Conservation (phyloP, 306 rosid genomes). For the Medicago truncatula region DNA sequence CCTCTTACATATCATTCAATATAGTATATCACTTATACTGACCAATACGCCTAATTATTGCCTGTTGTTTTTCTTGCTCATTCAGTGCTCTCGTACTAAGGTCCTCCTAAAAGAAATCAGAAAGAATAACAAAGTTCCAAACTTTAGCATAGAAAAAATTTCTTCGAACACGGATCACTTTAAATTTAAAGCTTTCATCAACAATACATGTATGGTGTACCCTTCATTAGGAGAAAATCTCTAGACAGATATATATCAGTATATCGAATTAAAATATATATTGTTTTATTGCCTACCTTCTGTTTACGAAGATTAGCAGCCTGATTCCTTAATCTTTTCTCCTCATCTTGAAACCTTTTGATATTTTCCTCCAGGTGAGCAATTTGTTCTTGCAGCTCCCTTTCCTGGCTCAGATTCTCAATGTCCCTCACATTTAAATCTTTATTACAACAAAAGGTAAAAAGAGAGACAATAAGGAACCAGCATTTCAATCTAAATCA, state of each 20-base stretch:
- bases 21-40: conserved; percentile 37
- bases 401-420: conserved; percentile 61
- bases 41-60: conserved; percentile 61
- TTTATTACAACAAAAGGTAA: conserved; percentile 40
- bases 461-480: not conserved
- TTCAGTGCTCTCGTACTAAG: conserved; percentile 48
- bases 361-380: conserved; percentile 55
- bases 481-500: conserved; percentile 16
- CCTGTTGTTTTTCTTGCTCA: conserved; percentile 58
- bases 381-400: conserved; percentile 65
- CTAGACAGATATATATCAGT: not conserved
- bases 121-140: conserved; percentile 25
- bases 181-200: conserved; percentile 17
- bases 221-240: not conserved
- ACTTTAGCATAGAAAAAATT: not conserved
- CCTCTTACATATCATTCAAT: conserved; percentile 33
- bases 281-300: conserved; percentile 57
- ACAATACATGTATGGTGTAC: not conserved
- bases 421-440: conserved; percentile 74
- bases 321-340: conserved; percentile 59
- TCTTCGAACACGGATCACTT: conserved; percentile 15
- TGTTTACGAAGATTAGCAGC: conserved; percentile 71
- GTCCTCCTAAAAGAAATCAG: conserved; percentile 61
- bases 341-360: conserved; percentile 58
- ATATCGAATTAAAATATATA: conserved; percentile 10